A percentile compares a stretch with the other conserved stretches of the same genome.
These are phyloP conservation scores for Epicoccum sorghinum DNA, from an alignment of 2,329 filamentous ascomycete genomes.

Conservation along the genomic window DNA sequence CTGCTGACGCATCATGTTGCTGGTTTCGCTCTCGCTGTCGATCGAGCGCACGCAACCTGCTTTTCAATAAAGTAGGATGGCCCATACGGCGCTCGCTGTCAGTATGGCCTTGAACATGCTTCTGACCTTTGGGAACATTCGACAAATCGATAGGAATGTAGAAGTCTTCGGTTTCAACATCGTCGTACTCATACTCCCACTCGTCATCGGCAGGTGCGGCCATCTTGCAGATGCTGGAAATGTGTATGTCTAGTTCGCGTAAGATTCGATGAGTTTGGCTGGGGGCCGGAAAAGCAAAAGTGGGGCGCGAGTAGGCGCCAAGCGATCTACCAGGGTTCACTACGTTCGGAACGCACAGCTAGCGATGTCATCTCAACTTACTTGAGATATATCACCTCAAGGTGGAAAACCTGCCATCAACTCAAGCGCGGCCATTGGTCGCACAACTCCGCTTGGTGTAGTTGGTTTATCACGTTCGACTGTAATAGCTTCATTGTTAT, in stretches of 20 bases:
- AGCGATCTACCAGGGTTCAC: neutral
- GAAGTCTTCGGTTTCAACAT: constrained; percentile 61
- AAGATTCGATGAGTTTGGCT: neutral
- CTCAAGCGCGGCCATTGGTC: neutral
- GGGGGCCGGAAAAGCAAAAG: neutral
- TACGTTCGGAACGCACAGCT: too few species aligned
- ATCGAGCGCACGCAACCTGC: constrained; percentile 37
- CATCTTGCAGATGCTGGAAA: neutral
- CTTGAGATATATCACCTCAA: too few species aligned
- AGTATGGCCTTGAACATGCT: constrained; percentile 22
- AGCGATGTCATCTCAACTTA: too few species aligned
- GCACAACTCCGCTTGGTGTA: neutral
- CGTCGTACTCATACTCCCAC: constrained; percentile 68
- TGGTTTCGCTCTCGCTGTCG: constrained; percentile 22
- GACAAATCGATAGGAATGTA: constrained; percentile 67
- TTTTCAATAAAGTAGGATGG: constrained; percentile 37
- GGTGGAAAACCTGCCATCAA: too few species aligned
- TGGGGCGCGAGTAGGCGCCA: neutral
- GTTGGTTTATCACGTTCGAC: neutral
- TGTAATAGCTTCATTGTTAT: neutral
- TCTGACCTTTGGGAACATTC: constrained; percentile 38
- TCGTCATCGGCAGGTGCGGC: constrained; percentile 45
- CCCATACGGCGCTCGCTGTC: constrained; percentile 26
- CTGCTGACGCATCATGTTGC: constrained; percentile 10
- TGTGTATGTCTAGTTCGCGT: too few species aligned